Evolutionary conservation across 768 basidiomycete genomes (phyloP).

Genomic region (Hemileccinum rubropunctum): DNA sequence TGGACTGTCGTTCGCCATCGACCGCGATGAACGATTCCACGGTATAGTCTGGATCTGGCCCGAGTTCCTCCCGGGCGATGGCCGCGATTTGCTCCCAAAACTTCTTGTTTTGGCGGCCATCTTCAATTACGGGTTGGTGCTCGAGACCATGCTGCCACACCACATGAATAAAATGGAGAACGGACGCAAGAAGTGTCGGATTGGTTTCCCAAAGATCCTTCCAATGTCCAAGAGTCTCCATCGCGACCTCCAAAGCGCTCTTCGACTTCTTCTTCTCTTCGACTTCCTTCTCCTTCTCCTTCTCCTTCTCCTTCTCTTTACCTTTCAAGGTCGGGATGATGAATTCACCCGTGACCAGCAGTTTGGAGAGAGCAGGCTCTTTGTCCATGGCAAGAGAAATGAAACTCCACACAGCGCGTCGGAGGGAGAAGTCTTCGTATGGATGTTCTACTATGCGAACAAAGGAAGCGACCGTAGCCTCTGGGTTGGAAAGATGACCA

Average conservation of each 20-base stretch:
- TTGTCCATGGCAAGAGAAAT: conserved; percentile 78
- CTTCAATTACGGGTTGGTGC: conserved; percentile 57
- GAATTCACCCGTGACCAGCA: conserved; percentile 77
- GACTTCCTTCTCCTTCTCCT: conserved; percentile 1
- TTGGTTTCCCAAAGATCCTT: conserved; percentile 73
- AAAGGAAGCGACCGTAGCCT: conserved; percentile 61
- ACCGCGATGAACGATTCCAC: conserved; percentile 45
- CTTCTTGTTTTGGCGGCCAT: conserved; percentile 50
- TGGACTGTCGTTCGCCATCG: conserved; percentile 42
- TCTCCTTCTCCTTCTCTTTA: conserved; percentile 30
- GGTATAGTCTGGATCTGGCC: conserved; percentile 68
- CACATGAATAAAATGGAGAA: conserved; percentile 71
- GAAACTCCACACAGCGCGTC: conserved; percentile 81
- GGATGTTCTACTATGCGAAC: conserved; percentile 76
- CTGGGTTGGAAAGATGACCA: conserved; percentile 75
- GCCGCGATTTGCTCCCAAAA: conserved; percentile 73
- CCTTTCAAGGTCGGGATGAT: conserved; percentile 45
- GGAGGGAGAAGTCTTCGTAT: conserved; percentile 70
- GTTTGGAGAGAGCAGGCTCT: conserved; percentile 79
- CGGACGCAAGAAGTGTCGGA: conserved; percentile 69
- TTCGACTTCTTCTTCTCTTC: conserved; percentile 36
- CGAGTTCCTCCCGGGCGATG: conserved; percentile 66
- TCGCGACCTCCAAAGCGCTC: conserved; percentile 68
- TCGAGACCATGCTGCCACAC: conserved; percentile 82
- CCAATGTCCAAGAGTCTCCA: conserved; percentile 66